Base-by-base conservation (phyloP, 2,329 filamentous ascomycete species). In the Metarhizium brunneum region DNA sequence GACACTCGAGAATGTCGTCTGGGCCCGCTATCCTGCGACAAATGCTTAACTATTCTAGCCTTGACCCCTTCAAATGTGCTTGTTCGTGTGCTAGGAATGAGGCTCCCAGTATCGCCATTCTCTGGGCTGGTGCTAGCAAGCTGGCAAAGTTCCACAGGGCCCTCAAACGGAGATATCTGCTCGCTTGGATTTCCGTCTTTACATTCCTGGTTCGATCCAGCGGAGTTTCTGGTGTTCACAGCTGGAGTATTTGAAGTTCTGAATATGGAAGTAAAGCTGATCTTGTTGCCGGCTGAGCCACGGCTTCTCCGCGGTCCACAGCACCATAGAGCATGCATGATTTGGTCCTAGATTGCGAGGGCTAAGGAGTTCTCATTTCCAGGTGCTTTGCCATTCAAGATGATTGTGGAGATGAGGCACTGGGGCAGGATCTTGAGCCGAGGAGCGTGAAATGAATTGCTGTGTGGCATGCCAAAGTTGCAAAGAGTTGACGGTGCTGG, bases 41-140 rank as follows among this genome's bases (percentile, higher is more conserved):
- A 67, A 42, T 73, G 76, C 48, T 71, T 71, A 55, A 72, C 70
- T 16, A 81, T 63, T 47, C 69, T 76, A 6, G 69, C 72, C 42
- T 72, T 76, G 36, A 83, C 73, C 3, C 68, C 67, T 36, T 72
- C 71, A 11, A 83, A 66, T 0, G 75, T 71, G 50, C 69, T 72
- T 18, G 65, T 71, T 49, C 68, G 71, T 53, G 62, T 71, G 51
- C 62, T 66, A 32, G 68, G 54, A 5, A 57, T 42, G 2, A 55
- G 55, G 14, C 45, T 47, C 30, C 56, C 56, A 25, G 56, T 72
- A 11, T 70, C 69, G n/a, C 75, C 74, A 35, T 71, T 66, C 18
- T 73, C 70, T 2, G 73, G 74, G 50, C 76, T 70, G 32, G 73
- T 68, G 5, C 68, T 65, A 8, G 66, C 62, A 0, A 74, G 60